Evolutionary conservation across 805 yeast genomes (phyloP).

Genomic region (Danielozyma ontarioensis): DNA sequence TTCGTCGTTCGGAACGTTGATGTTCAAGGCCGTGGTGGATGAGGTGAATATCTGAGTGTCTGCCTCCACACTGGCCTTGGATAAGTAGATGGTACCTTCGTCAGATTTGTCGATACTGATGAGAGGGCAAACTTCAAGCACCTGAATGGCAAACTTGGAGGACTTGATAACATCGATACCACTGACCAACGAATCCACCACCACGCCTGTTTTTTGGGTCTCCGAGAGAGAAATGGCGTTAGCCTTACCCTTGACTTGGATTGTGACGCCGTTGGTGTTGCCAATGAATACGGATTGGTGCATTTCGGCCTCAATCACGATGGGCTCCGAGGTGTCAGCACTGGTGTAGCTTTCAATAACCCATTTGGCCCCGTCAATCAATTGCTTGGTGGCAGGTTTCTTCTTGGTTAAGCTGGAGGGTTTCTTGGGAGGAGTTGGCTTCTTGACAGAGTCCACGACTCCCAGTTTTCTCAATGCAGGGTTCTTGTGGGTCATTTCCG

Average conservation of each 20-base stretch:
- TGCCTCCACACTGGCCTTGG: conserved; percentile 63
- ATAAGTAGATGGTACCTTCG: conserved; percentile 75
- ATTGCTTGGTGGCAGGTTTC: conserved; percentile 52
- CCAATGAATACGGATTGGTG: conserved; percentile 89
- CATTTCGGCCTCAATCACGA: conserved; percentile 71
- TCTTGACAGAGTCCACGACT: conserved; percentile 29
- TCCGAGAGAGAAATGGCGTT: conserved; percentile 80
- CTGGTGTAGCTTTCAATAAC: conserved; percentile 72
- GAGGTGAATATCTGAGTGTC: conserved; percentile 71
- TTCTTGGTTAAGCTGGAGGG: conserved; percentile 51
- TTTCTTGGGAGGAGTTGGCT: conserved; percentile 80
- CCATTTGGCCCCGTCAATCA: conserved; percentile 83
- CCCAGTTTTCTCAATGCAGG: conserved; percentile 67
- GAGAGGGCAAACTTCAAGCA: conserved; percentile 76
- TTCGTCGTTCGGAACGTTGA: conserved; percentile 73
- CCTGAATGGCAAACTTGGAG: conserved; percentile 75
- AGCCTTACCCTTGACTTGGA: conserved; percentile 86
- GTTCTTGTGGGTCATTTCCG: conserved; percentile 91
- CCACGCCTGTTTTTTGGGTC: conserved; percentile 66
- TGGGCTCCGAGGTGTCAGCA: conserved; percentile 42
- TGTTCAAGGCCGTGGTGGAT: conserved; percentile 77
- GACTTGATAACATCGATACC: conserved; percentile 87
- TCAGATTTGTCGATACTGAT: conserved; percentile 86
- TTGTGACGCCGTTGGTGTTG: conserved; percentile 64
- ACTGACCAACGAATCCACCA: conserved; percentile 79